Evolutionary conservation across 2,329 filamentous ascomycete species (phyloP).

Genomic region (Ophiostoma populinum): DNA sequence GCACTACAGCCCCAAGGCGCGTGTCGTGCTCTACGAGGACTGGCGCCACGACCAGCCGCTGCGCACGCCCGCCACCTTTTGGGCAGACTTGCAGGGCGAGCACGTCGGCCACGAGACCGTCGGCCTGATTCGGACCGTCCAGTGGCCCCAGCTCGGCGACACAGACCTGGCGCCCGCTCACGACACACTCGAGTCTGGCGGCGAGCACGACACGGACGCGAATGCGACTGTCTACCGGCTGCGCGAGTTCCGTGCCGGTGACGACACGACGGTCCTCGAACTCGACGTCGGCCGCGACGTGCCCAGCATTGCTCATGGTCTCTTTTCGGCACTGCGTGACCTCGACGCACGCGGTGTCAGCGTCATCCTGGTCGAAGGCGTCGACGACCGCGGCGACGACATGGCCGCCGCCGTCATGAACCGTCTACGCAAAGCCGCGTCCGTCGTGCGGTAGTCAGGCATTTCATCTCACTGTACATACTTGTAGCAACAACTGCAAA

Average conservation of each 20-base stretch:
- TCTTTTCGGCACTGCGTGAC: slow-evolving; percentile 76
- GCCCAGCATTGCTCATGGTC: slow-evolving; percentile 60
- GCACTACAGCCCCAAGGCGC: slow-evolving; percentile 85
- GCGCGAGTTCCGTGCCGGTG: slow-evolving; percentile 23
- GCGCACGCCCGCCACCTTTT: too few species aligned
- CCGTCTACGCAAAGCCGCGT: slow-evolving; percentile 60
- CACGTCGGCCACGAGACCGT: slow-evolving; percentile 14
- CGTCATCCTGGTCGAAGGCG: slow-evolving; percentile 80
- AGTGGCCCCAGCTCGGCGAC: too few species aligned
- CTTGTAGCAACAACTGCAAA: slow-evolving; percentile 1
- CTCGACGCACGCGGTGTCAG: slow-evolving; percentile 66
- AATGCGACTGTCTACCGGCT: slow-evolving; percentile 15
- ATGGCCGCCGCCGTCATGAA: slow-evolving; percentile 82
- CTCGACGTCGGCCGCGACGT: slow-evolving; percentile 55
- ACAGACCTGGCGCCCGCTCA: too few species aligned
- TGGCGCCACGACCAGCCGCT: too few species aligned
- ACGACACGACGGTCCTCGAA: slow-evolving; percentile 35
- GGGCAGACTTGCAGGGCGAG: slow-evolving; percentile 8
- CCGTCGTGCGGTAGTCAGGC: slow-evolving; percentile 27
- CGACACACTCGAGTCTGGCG: too few species aligned
- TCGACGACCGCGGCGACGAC: slow-evolving; percentile 62
- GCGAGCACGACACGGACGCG: slow-evolving; percentile 13
- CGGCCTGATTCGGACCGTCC: slow-evolving; percentile 37
- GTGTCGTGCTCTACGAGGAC: slow-evolving; percentile 66
- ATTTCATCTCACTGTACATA: background rate